A percentile compares a stretch with the other conserved stretches of the same genome.
Conservation (phyloP, 768 basidiomycete genomes). For the Collybiopsis confluens region DNA sequence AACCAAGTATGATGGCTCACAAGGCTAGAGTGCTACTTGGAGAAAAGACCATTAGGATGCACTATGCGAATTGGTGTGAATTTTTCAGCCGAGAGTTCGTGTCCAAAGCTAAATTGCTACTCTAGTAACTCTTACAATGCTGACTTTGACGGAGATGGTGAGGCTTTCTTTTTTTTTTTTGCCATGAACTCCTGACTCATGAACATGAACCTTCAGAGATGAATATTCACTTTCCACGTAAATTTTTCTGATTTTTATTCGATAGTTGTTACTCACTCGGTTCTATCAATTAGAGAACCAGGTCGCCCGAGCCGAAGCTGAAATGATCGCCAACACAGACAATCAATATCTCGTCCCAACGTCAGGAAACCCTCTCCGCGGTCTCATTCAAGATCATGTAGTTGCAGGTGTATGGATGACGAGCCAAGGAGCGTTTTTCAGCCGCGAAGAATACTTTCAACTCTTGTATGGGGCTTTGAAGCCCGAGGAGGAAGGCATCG, state of each 20-base stretch:
- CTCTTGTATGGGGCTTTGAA: slow-evolving; percentile 90
- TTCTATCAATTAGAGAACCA: slow-evolving; percentile 67
- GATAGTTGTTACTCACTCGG: neutral
- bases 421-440: slow-evolving; percentile 90
- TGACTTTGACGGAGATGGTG: slow-evolving; percentile 91
- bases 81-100: slow-evolving; percentile 1
- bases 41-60: slow-evolving; percentile 99
- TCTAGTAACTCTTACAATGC: slow-evolving; percentile 95
- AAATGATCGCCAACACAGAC: slow-evolving; percentile 94
- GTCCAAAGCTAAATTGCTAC: slow-evolving; percentile 9
- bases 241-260: slow-evolving; percentile 21
- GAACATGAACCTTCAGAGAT: slow-evolving; percentile 64
- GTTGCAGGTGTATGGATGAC: slow-evolving; percentile 99
- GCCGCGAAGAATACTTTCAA: slow-evolving; percentile 94
- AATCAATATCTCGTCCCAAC: slow-evolving; percentile 99
- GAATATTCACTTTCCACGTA: slow-evolving; percentile 99
- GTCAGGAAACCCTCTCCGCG: slow-evolving; percentile 95
- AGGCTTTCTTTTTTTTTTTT: slow-evolving; percentile 13
- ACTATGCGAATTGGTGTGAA: slow-evolving; percentile 96
- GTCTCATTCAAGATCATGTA: slow-evolving; percentile 97
- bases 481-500: slow-evolving; percentile 73
- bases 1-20: slow-evolving; percentile 99
- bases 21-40: slow-evolving; percentile 87
- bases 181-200: neutral
- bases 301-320: slow-evolving; percentile 90